These are phyloP conservation scores for Stramenopiles sp. DNA, from an alignment of 352 stramenopile species.

Conservation along the genomic window DNA sequence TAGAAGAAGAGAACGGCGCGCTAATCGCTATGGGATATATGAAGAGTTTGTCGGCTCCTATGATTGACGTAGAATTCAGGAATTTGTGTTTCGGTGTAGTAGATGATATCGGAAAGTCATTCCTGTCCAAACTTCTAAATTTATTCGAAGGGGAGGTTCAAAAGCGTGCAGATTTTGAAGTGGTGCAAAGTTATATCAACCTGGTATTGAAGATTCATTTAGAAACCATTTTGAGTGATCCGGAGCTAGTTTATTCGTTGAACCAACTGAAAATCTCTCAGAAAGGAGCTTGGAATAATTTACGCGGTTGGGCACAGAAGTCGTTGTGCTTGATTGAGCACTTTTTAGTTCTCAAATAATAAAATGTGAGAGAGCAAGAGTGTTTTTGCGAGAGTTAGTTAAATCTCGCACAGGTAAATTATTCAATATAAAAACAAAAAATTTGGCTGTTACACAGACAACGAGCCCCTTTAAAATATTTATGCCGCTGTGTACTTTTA, in stretches of 20 bases:
- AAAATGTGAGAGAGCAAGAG: too few species aligned
- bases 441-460: too few species aligned
- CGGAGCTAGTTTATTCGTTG: constrained; percentile 34
- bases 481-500: too few species aligned
- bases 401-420: too few species aligned
- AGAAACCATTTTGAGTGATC: constrained; percentile 38
- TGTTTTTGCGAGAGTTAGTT: too few species aligned
- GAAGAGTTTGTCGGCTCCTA: constrained; percentile 43
- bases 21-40: constrained; percentile 34
- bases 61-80: constrained; percentile 50
- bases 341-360: too few species aligned
- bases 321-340: too few species aligned
- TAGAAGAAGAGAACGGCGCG: background rate
- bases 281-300: constrained; percentile 46
- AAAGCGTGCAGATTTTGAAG: constrained; percentile 42
- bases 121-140: constrained; percentile 38
- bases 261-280: constrained; percentile 36
- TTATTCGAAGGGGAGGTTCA: constrained; percentile 43
- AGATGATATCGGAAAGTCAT: constrained; percentile 40
- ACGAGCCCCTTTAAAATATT: too few species aligned
- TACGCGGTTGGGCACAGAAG: too few species aligned
- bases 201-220: constrained; percentile 58
- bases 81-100: constrained; percentile 56
- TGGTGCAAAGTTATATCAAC: constrained; percentile 56
- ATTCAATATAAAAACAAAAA: too few species aligned